Conservation (phyloP, 1,139 yeast genomes). For the Lodderomyces metapsilosis region DNA sequence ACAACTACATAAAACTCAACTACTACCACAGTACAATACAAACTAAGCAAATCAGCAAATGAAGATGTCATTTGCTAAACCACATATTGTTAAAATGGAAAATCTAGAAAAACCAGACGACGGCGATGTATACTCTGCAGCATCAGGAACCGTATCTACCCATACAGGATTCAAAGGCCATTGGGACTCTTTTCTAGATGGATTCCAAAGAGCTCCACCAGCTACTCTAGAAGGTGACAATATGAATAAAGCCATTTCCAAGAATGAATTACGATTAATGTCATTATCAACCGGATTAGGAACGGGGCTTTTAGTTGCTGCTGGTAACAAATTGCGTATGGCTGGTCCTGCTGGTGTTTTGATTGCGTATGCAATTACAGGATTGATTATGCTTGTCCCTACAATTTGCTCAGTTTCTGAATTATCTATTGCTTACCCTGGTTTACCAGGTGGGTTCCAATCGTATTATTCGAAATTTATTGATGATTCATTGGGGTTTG, state of each 20-base stretch:
- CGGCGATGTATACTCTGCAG: slow-evolving; percentile 7
- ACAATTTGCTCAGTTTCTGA: slow-evolving; percentile 36
- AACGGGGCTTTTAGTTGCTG: slow-evolving; percentile 41
- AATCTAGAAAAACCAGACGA: slow-evolving; percentile 8
- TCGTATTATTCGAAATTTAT: slow-evolving; percentile 38
- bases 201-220: slow-evolving; percentile 13
- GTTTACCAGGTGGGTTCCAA: slow-evolving; percentile 38
- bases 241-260: slow-evolving; percentile 13
- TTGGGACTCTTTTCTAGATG: slow-evolving; percentile 6
- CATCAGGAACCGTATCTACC: slow-evolving; percentile 1
- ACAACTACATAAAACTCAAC: background rate
- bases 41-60: background rate
- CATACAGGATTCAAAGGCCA: background rate
- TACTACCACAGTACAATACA: background rate
- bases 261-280: slow-evolving; percentile 41
- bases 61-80: background rate
- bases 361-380: slow-evolving; percentile 34
- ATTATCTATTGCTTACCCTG: slow-evolving; percentile 37
- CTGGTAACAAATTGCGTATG: slow-evolving; percentile 29
- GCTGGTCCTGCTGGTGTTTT: slow-evolving; percentile 41
- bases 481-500: slow-evolving; percentile 39
- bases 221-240: slow-evolving; percentile 3
- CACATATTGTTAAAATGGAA: background rate
- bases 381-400: slow-evolving; percentile 28
- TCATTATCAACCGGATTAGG: slow-evolving; percentile 46